A percentile compares a stretch with the other conserved stretches of the same genome.
phyloP scores from a whole-genome alignment of 2,329 filamentous ascomycete species.

The Aspergillus persii region DNA sequence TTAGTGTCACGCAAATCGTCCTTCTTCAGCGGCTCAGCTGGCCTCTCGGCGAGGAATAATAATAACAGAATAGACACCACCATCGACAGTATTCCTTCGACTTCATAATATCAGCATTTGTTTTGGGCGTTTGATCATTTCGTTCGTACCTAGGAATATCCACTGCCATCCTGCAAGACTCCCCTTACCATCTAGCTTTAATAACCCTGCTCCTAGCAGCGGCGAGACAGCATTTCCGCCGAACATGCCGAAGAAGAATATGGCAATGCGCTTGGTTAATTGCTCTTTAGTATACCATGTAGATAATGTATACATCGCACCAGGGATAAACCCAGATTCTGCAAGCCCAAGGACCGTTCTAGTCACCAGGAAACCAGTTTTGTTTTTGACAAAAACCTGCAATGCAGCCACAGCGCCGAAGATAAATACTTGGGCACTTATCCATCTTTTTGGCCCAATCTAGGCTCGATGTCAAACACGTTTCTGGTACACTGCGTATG shows the following conservation, averaged over 20 bases:
- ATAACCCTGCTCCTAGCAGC: constrained; percentile 49
- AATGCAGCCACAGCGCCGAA: constrained; percentile 50
- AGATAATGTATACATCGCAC: constrained; percentile 51
- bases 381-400: constrained; percentile 45
- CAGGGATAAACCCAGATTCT: constrained; percentile 55
- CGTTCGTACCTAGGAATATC: constrained; percentile 46
- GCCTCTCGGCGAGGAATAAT: constrained; percentile 31
- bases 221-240: constrained; percentile 51
- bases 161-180: constrained; percentile 52
- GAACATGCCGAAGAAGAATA: constrained; percentile 57
- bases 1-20: background rate
- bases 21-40: background rate
- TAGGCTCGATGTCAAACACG: constrained; percentile 11
- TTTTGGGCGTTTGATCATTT: background rate
- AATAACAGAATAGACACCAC: constrained; percentile 40
- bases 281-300: constrained; percentile 52
- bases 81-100: constrained; percentile 49
- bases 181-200: constrained; percentile 44
- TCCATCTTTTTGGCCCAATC: constrained; percentile 50
- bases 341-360: constrained; percentile 48
- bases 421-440: constrained; percentile 48
- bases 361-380: constrained; percentile 46
- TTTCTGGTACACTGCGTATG: too few species aligned
- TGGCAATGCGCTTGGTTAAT: constrained; percentile 47
- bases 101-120: constrained; percentile 20